These are phyloP conservation scores for Yamadazyma spencermartinsiae DNA, from an alignment of 1,139 yeast genomes.

Conservation along the genomic window DNA sequence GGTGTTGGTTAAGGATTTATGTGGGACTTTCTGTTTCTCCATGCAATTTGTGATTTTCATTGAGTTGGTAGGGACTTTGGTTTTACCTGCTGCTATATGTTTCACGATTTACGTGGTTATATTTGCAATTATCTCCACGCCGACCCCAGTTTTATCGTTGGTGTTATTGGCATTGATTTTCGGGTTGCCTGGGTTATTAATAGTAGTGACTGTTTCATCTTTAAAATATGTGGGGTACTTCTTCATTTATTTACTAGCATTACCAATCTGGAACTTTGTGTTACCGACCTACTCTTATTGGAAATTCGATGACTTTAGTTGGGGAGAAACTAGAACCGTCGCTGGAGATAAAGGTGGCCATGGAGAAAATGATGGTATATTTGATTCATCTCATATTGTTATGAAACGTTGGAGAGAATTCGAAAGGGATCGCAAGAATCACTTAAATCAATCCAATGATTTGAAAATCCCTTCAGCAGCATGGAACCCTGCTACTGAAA, in stretches of 20 bases:
- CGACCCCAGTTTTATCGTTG: constrained; percentile 82
- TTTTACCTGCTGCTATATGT: constrained; percentile 87
- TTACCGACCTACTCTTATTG: constrained; percentile 88
- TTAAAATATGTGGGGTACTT: constrained; percentile 79
- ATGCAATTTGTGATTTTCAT: constrained; percentile 93
- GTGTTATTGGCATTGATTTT: constrained; percentile 77
- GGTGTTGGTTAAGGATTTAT: constrained; percentile 81
- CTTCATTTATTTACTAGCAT: constrained; percentile 73
- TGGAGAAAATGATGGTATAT: constrained; percentile 72
- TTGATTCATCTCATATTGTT: constrained; percentile 81
- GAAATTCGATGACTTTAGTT: constrained; percentile 97
- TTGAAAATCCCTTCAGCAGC: constrained; percentile 42
- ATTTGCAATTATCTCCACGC: constrained; percentile 71
- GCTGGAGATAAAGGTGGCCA: constrained; percentile 63
- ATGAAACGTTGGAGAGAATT: constrained; percentile 96
- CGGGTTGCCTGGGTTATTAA: constrained; percentile 86
- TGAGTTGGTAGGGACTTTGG: constrained; percentile 87
- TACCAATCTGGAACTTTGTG: constrained; percentile 94
- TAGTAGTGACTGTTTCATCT: constrained; percentile 85
- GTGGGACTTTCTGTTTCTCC: constrained; percentile 96
- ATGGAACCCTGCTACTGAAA: constrained; percentile 47
- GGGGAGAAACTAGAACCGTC: constrained; percentile 96
- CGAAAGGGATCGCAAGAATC: constrained; percentile 62
- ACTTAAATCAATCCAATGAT: constrained; percentile 20
- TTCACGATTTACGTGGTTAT: constrained; percentile 84